These are phyloP conservation scores for Salix udensis DNA, from an alignment of 345 rosid species.

Conservation along the genomic window DNA sequence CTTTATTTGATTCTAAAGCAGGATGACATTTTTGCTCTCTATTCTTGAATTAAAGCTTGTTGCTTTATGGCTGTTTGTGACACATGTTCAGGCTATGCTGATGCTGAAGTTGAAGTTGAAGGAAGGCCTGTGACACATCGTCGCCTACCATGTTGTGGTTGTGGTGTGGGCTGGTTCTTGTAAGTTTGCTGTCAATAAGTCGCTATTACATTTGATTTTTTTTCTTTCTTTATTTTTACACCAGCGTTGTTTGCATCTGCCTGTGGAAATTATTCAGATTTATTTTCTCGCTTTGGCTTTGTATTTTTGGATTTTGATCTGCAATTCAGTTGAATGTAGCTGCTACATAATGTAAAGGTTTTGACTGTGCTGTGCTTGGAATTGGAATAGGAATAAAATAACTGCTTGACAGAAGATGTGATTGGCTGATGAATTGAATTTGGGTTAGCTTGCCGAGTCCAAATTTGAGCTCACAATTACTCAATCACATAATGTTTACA, in stretches of 20 bases:
- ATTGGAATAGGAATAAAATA: not conserved
- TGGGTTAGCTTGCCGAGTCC: not conserved
- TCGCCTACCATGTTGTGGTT: slow-evolving; percentile 86
- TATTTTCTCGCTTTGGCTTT: not conserved
- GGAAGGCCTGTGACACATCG: slow-evolving; percentile 71
- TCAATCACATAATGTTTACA: not conserved
- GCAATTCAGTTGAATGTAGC: not conserved
- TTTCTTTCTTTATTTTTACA: not conserved
- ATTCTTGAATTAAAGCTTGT: not conserved
- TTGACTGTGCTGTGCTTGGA: not conserved
- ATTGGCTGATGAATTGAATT: not conserved
- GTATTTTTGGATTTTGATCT: not conserved
- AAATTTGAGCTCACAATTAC: not conserved
- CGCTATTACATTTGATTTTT: not conserved
- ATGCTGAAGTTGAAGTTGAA: slow-evolving; percentile 73
- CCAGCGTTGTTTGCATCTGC: not conserved
- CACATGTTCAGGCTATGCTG: slow-evolving; percentile 52
- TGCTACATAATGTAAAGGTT: not conserved
- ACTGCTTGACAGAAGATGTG: not conserved
- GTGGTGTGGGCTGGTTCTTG: slow-evolving; percentile 87
- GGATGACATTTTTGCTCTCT: not conserved
- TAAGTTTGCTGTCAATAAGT: slow-evolving; percentile 32
- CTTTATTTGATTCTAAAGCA: not conserved
- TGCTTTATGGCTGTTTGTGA: not conserved
- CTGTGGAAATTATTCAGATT: not conserved